These are phyloP conservation scores for Diaporthe amygdali DNA, from an alignment of 2,329 filamentous ascomycete species.

Conservation along the genomic window DNA sequence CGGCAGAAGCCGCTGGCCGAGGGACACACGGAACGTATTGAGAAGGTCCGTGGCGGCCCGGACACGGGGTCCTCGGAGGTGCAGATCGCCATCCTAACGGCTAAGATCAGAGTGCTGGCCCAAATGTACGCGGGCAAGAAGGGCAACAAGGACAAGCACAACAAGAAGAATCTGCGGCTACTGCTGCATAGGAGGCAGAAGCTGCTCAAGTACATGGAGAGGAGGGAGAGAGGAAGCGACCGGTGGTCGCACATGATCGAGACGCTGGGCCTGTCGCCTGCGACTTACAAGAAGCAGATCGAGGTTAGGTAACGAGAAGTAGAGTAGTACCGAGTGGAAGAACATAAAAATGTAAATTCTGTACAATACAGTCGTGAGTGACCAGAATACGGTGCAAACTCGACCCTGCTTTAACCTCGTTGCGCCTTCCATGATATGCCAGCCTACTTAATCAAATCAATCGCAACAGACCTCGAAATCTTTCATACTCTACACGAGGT, in stretches of 20 bases:
- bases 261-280: conserved; percentile 84
- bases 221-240: conserved; percentile 87
- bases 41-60: conserved; percentile 71
- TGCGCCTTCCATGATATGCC: conserved; percentile 35
- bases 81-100: conserved; percentile 94
- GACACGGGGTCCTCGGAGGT: conserved; percentile 97
- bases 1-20: conserved; percentile 62
- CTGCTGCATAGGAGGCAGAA: conserved; percentile 91
- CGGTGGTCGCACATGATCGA: conserved; percentile 87
- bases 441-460: conserved; percentile 19
- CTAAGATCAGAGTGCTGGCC: conserved; percentile 86
- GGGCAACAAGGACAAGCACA: conserved; percentile 87
- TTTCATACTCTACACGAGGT: conserved; percentile 17
- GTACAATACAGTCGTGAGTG: conserved; percentile 49
- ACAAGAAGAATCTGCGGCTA: conserved; percentile 87
- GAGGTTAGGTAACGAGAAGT: conserved; percentile 49
- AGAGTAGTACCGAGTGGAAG: conserved; percentile 30
- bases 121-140: conserved; percentile 70
- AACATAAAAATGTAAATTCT: conserved; percentile 47
- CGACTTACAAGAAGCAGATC: conserved; percentile 92
- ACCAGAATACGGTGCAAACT: conserved; percentile 23
- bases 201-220: conserved; percentile 83
- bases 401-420: conserved; percentile 21
- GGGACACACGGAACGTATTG: conserved; percentile 45
- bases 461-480: conserved; percentile 14